These are phyloP conservation scores for Penicillium aurantiogriseum DNA, from an alignment of 2,329 filamentous ascomycete species.

Conservation along the genomic window DNA sequence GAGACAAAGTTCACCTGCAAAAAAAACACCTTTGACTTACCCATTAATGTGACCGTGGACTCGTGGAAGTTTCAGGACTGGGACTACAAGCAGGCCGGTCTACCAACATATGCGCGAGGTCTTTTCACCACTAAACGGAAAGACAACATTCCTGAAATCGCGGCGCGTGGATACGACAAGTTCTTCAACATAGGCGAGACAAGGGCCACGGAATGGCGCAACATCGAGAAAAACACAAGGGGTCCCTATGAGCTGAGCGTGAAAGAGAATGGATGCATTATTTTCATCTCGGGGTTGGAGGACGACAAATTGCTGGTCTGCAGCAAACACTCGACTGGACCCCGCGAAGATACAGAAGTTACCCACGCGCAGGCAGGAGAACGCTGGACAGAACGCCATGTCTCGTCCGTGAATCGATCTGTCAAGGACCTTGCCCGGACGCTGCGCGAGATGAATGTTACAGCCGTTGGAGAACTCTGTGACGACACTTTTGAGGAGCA, in stretches of 20 bases:
- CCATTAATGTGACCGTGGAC: constrained; percentile 66
- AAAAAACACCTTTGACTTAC: constrained; percentile 73
- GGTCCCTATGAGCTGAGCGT: constrained; percentile 94
- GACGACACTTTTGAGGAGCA: constrained; percentile 97
- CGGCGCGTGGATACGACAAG: constrained; percentile 91
- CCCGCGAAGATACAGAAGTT: constrained; percentile 65
- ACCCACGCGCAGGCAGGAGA: constrained; percentile 88
- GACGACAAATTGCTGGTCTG: constrained; percentile 91
- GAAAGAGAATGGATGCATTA: constrained; percentile 99
- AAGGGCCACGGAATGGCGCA: constrained; percentile 74
- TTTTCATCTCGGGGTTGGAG: constrained; percentile 89
- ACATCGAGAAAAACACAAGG: constrained; percentile 70
- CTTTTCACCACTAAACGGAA: constrained; percentile 80
- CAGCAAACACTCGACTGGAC: constrained; percentile 95
- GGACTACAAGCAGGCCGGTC: constrained; percentile 85
- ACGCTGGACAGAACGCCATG: constrained; percentile 74
- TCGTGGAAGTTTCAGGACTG: constrained; percentile 94
- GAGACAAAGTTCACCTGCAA: constrained; percentile 67
- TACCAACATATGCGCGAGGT: constrained; percentile 90
- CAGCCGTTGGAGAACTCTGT: constrained; percentile 91
- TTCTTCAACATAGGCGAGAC: constrained; percentile 96
- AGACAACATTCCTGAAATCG: constrained; percentile 71
- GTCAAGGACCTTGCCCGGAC: constrained; percentile 73
- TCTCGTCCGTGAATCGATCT: constrained; percentile 73
- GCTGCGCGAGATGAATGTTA: constrained; percentile 78